Evolutionary conservation across 306 rosid species (phyloP).

Genomic region (Lagenaria siceraria): DNA sequence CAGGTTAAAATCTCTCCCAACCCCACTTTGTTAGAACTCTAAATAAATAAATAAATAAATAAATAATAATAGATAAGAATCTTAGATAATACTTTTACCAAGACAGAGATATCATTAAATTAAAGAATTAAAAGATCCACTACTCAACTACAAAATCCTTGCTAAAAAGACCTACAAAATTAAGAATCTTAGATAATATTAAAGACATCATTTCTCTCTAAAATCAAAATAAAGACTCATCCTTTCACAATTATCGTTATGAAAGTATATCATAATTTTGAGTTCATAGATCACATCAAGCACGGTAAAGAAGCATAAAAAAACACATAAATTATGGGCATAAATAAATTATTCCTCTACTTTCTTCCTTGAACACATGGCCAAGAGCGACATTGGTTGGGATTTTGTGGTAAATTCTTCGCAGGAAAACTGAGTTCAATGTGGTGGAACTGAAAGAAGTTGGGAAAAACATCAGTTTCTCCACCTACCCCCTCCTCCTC

Average conservation of each 20-base stretch:
- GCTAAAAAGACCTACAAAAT: neutral
- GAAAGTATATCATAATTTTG: neutral
- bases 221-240: neutral
- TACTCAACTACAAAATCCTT: neutral
- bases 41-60: no score
- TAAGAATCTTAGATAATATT: neutral
- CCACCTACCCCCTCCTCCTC: constrained; percentile 26
- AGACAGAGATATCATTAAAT: no score
- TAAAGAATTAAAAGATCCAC: neutral
- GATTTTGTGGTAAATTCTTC: neutral
- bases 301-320: neutral
- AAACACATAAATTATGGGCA: neutral
- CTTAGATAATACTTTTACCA: no score
- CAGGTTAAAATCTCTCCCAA: no score
- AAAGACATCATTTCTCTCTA: neutral
- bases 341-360: neutral
- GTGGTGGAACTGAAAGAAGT: neutral
- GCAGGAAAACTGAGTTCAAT: neutral
- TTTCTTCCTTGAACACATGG: neutral
- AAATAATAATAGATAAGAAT: no score
- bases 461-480: constrained; percentile 30
- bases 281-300: neutral
- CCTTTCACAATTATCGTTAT: neutral
- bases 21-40: no score
- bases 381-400: neutral